phyloP scores from a whole-genome alignment of 331 rosid species.

The Saraca asoca region DNA sequence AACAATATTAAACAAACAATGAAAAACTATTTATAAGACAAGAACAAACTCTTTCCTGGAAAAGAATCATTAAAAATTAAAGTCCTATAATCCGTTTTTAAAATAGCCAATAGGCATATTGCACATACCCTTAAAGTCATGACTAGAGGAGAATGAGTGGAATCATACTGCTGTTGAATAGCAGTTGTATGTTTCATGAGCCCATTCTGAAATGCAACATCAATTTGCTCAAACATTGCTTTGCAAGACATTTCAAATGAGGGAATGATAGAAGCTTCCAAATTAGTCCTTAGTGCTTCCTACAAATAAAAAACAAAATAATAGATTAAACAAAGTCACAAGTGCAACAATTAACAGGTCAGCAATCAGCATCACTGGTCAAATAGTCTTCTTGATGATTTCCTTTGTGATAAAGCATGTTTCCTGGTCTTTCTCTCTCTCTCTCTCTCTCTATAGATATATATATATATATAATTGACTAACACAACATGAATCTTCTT shows the following conservation, averaged over 20 bases:
- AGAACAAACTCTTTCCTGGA: conserved; percentile 6
- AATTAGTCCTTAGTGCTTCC: conserved; percentile 63
- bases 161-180: conserved; percentile 69
- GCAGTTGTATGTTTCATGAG: conserved; percentile 50
- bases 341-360: conserved; percentile 7
- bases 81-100: conserved; percentile 15
- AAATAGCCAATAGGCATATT: conserved; percentile 11
- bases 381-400: too few species aligned
- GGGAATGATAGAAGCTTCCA: conserved; percentile 66
- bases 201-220: conserved; percentile 65
- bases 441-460: too few species aligned
- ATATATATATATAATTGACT: too few species aligned
- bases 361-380: too few species aligned
- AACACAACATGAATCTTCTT: too few species aligned
- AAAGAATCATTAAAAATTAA: conserved; percentile 13
- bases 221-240: conserved; percentile 70
- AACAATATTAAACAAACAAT: too few species aligned
- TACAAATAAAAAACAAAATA: conserved; percentile 34
- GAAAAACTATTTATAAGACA: background rate
- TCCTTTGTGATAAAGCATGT: too few species aligned
- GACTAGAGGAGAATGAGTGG: conserved; percentile 64
- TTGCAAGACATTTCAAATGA: conserved; percentile 69
- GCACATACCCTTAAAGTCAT: conserved; percentile 62
- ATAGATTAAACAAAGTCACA: conserved; percentile 34
- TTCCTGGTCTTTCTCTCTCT: too few species aligned